Percentiles rank a stretch among this genome's conserved stretches.
Evolutionary conservation across 495 filamentous ascomycete species (phyloP).

Genomic region (Lasiosphaeria miniovina): DNA sequence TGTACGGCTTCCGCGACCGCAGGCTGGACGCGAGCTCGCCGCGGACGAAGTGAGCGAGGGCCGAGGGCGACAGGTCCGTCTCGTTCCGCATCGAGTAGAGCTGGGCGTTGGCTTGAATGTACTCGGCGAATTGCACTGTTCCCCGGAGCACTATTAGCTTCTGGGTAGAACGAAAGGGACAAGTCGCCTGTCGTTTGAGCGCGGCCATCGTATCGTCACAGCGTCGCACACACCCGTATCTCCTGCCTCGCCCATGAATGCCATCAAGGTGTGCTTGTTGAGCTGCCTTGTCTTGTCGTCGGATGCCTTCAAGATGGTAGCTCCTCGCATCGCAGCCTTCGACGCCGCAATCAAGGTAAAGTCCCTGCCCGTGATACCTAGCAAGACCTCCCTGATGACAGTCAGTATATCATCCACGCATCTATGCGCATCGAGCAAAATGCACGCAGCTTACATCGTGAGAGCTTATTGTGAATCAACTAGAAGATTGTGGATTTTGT

Average conservation of each 20-base stretch:
- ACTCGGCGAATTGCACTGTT: slow-evolving; percentile 97
- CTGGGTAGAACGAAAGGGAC: neutral
- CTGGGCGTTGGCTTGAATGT: slow-evolving; percentile 96
- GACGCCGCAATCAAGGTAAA: slow-evolving; percentile 97
- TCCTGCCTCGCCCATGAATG: slow-evolving; percentile 93
- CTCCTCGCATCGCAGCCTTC: slow-evolving; percentile 95
- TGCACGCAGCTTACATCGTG: slow-evolving; percentile 18
- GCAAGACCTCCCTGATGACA: slow-evolving; percentile 81
- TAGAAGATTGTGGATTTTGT: neutral
- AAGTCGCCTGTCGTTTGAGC: neutral
- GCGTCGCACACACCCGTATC: slow-evolving; percentile 71
- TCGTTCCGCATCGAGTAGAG: slow-evolving; percentile 98
- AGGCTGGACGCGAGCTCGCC: slow-evolving; percentile 86
- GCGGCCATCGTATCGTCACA: slow-evolving; percentile 4
- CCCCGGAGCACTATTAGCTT: slow-evolving; percentile 28
- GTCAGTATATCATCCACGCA: slow-evolving; percentile 3
- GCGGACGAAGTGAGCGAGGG: slow-evolving; percentile 87
- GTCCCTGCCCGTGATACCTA: slow-evolving; percentile 98
- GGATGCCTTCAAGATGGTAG: slow-evolving; percentile 89
- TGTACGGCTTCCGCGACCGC: slow-evolving; percentile 88
- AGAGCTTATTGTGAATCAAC: slow-evolving; percentile 5
- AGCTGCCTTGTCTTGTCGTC: slow-evolving; percentile 94
- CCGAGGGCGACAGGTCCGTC: slow-evolving; percentile 81
- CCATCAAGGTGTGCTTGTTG: slow-evolving; percentile 92
- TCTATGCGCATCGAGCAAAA: neutral